phyloP scores from a whole-genome alignment of 2,329 filamentous ascomycete species.

The Camillea tinctor region DNA sequence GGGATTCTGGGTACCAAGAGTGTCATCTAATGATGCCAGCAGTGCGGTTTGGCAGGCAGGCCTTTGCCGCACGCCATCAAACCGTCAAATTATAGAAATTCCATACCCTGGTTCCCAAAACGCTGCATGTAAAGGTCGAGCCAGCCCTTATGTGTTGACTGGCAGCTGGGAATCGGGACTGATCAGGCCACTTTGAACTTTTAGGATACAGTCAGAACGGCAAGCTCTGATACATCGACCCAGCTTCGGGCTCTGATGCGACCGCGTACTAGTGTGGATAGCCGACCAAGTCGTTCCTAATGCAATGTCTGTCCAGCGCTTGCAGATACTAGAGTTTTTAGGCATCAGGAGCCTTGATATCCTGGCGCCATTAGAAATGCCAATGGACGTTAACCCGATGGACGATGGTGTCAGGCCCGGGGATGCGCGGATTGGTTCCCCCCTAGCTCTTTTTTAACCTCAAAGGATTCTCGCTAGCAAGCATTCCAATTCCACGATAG shows the following conservation, averaged over 20 bases:
- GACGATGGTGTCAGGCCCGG: constrained; percentile 4
- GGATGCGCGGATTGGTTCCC: constrained; percentile 2
- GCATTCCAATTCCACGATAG: constrained; percentile 7
- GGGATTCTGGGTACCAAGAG: constrained; percentile 3
- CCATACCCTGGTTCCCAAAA: constrained; percentile 8
- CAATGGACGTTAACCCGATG: constrained; percentile 1
- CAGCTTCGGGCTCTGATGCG: neutral
- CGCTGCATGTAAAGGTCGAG: neutral
- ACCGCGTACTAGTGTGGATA: neutral
- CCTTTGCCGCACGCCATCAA: constrained; percentile 8
- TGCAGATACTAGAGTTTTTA: constrained; percentile 5
- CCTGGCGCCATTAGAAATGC: constrained; percentile 4
- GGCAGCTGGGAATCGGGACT: constrained; percentile 2
- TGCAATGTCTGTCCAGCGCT: constrained; percentile 4
- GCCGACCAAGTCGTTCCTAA: constrained; percentile 6
- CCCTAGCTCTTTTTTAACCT: neutral
- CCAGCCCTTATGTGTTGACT: constrained; percentile 2
- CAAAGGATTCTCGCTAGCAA: neutral
- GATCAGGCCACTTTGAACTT: neutral
- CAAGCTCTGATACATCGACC: constrained; percentile 1
- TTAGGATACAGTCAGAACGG: neutral
- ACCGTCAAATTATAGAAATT: constrained; percentile 9
- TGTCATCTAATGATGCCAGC: constrained; percentile 6
- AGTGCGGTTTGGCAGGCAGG: constrained; percentile 4
- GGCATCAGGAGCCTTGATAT: constrained; percentile 6